Base-by-base conservation (phyloP, 345 rosid genomes). In the Corchorus olitorius region DNA sequence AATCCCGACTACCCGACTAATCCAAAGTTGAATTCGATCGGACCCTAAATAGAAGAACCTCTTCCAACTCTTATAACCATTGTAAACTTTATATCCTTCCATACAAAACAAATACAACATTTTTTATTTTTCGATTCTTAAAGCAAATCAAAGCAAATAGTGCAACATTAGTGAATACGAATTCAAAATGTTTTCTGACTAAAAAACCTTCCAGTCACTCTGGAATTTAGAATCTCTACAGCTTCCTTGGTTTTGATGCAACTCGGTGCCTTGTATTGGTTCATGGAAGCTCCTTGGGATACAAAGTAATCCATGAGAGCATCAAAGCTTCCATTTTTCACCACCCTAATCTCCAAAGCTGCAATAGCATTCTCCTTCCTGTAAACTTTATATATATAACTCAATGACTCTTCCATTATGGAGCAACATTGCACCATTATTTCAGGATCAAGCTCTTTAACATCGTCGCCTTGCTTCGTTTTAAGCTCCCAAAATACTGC, bases 331-430 rank as follows among this genome's bases (percentile, higher is more conserved):
- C 93, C 93, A 11, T 80, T 81, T 50, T 55, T 77, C 62, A 90
- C 97, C 41, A 92, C 89, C 70, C 92, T 91, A 56, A 94, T 89
- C 88, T 94, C 98, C 62, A 94, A 74, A 6, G 98, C 80, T 46
- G 93, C 90, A n/a, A 87, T 88, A 0, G 86, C 82, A 61, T 85
- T 83, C 72, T 80, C 82, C 58, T 72, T 78, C 83, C 94, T 78
- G 80, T 86, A 77, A 56, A 76, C 77, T 77, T 83, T 76, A 49
- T 90, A 92, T 55, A 70, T 78, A 22, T 65, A 83, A 80, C 89
- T 86, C 75, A 92, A 54, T 2, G 83, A 78, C 63, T 87, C 89
- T 65, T 90, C 97, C 41, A 88, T 80, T 20, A 55, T 74, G 3
- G 74, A 82, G 75, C 97, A 92, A 65, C 94, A 92, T 56, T 85